Evolutionary conservation across 1,139 yeast genomes (phyloP).

Genomic region (Protomyces inundatus): DNA sequence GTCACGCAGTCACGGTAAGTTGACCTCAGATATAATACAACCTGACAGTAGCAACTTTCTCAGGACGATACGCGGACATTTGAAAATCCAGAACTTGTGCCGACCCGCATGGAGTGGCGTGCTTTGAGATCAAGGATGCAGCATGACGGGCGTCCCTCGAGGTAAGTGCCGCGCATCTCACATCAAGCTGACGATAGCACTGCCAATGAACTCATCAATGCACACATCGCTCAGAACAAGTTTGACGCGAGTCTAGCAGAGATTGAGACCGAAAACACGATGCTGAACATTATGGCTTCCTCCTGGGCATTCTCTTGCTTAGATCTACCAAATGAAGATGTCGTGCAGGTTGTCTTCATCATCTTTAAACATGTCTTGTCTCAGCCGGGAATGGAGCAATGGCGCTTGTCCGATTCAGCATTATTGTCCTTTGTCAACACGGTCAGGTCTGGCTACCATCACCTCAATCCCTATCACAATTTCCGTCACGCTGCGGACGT

Average conservation of each 20-base stretch:
- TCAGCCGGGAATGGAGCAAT: slow-evolving; percentile 10
- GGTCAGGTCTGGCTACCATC: slow-evolving; percentile 2
- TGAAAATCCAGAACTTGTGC: background rate
- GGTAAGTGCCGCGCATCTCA: background rate
- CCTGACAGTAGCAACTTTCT: background rate
- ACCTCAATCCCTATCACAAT: slow-evolving; percentile 84
- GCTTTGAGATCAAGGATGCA: background rate
- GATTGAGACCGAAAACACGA: background rate
- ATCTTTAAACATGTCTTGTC: slow-evolving; percentile 21
- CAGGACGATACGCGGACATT: background rate
- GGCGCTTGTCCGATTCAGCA: slow-evolving; percentile 5
- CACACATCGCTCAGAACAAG: background rate
- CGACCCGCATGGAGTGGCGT: background rate
- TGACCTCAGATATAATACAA: background rate
- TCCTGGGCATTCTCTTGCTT: slow-evolving; percentile 14
- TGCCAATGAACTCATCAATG: background rate
- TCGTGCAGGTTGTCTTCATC: slow-evolving; percentile 9
- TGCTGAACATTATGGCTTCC: background rate
- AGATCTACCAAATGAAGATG: background rate
- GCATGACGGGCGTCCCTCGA: background rate
- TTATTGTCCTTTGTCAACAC: slow-evolving; percentile 7
- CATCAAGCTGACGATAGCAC: background rate
- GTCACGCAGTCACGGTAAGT: background rate
- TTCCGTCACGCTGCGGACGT: slow-evolving; percentile 96
- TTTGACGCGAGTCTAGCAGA: background rate